Conservation (phyloP, 2,329 filamentous ascomycete genomes). For the Stagonosporopsis tanaceti region DNA sequence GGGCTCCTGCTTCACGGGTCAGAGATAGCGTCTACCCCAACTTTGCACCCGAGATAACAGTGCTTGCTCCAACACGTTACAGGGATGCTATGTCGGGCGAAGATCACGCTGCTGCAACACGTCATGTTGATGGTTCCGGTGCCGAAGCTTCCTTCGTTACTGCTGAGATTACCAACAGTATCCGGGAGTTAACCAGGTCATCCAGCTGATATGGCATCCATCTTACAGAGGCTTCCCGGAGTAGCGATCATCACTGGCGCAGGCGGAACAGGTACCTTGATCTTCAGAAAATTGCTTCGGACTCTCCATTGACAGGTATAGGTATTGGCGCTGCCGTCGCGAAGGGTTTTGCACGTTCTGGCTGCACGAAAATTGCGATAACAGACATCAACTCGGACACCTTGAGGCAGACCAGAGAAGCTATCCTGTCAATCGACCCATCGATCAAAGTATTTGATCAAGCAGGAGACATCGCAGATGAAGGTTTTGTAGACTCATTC, state of each 20-base stretch:
- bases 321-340: conserved; percentile 65
- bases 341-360: conserved; percentile 59
- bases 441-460: conserved; percentile 47
- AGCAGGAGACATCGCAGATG: conserved; percentile 60
- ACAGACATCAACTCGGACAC: conserved; percentile 59
- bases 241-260: conserved; percentile 47
- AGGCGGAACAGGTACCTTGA: conserved; percentile 42
- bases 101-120: conserved; percentile 1
- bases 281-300: not conserved
- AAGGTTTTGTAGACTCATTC: conserved; percentile 56
- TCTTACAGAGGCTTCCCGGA: conserved; percentile 31
- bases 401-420: conserved; percentile 47
- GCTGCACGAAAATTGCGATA: conserved; percentile 62
- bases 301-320: conserved; percentile 31
- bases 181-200: not conserved
- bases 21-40: conserved; percentile 15
- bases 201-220: conserved; percentile 10
- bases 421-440: conserved; percentile 30
- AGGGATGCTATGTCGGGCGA: not conserved
- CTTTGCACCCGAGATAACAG: conserved; percentile 8
- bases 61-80: not conserved
- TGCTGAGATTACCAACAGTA: too few relatives aligned
- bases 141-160: not conserved
- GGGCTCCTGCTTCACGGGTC: not conserved
- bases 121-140: not conserved